Base-by-base conservation (phyloP, 2,329 filamentous ascomycete genomes). In the Rhynchosporium agropyri region DNA sequence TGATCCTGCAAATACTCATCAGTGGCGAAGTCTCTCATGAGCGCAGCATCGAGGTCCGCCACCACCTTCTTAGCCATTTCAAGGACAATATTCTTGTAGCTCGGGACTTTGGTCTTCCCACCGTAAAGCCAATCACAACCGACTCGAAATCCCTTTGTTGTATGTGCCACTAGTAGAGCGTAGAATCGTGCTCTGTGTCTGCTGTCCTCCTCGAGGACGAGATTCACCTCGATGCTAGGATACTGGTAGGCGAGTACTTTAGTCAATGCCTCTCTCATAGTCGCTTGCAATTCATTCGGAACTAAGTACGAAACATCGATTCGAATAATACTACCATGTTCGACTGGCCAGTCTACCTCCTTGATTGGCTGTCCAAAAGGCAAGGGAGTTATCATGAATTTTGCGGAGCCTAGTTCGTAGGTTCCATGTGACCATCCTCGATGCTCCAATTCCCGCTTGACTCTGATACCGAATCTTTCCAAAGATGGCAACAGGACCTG, bases 1-100 rank as follows among this genome's bases (percentile, higher is more conserved):
- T 88, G 85, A 72, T 88, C 86, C 73, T 87, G 84, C 13, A 88
- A 76, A 69, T 81, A 79, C 67, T 82, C 77, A 65, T 88, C 85
- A 6, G 84, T 80, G 1, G 79, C 76, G 0, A 83, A 79, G 2
- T 78, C 75, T 0, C 75, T 68, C 7, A 71, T 70, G 0, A 83
- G 73, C 67, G 85, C 83, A 2, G 75, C 71, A 60, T 76, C 76
- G 26, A 87, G 74, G 3, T 78, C 76, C 53, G 73, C 74, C 48
- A 79, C 79, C 3, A 86, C 73, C n/a, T 75, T 77, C 31, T 74
- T 71, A 5, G 82, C 78, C 8, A 84, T 74, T 53, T 79, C 75
- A 2, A 65, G 70, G 26, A 72, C 72, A n/a, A 81, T 45, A 33
- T 68, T 60, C 8, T 38, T 36, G 36, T 43, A 49, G 13, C 70